These are phyloP conservation scores for Schizosaccharomyces versatilis DNA, from an alignment of 1,139 yeast genomes.

Conservation along the genomic window DNA sequence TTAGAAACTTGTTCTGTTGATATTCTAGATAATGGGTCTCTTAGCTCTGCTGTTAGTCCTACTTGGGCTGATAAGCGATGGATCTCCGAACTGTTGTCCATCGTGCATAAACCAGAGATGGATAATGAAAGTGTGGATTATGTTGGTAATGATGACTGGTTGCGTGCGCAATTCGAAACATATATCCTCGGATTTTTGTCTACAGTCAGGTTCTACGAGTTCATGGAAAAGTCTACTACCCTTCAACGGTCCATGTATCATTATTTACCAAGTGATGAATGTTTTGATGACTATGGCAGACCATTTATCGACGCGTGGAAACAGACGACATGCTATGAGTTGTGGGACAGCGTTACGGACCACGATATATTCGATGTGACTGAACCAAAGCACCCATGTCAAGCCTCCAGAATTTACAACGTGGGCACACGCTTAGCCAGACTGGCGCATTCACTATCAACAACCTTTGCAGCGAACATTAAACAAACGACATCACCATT, in stretches of 20 bases:
- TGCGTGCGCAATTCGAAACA: conserved; percentile 74
- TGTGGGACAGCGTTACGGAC: conserved; percentile 58
- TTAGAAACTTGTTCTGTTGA: neutral
- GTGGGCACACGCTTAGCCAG: neutral
- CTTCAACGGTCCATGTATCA: conserved; percentile 16
- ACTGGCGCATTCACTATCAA: neutral
- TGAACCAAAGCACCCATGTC: conserved; percentile 44
- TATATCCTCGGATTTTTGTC: conserved; percentile 58
- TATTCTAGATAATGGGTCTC: no score
- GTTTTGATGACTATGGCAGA: conserved; percentile 24
- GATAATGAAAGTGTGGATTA: conserved; percentile 16
- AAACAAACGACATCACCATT: no score
- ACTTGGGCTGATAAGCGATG: conserved; percentile 43
- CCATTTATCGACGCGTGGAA: conserved; percentile 47
- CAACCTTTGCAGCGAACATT: neutral
- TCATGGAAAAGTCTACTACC: conserved; percentile 16
- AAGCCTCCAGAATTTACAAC: neutral
- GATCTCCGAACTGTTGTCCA: conserved; percentile 27
- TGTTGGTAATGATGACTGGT: conserved; percentile 72
- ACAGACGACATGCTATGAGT: conserved; percentile 38
- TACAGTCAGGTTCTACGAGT: conserved; percentile 46
- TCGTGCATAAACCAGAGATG: conserved; percentile 13
- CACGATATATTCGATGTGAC: conserved; percentile 75
- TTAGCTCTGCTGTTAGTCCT: neutral
- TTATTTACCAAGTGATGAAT: conserved; percentile 17